Percentiles rank a stretch among this genome's conserved stretches.
Evolutionary conservation across 495 filamentous ascomycete species (phyloP).

Genomic region (Xylaria intraflava): DNA sequence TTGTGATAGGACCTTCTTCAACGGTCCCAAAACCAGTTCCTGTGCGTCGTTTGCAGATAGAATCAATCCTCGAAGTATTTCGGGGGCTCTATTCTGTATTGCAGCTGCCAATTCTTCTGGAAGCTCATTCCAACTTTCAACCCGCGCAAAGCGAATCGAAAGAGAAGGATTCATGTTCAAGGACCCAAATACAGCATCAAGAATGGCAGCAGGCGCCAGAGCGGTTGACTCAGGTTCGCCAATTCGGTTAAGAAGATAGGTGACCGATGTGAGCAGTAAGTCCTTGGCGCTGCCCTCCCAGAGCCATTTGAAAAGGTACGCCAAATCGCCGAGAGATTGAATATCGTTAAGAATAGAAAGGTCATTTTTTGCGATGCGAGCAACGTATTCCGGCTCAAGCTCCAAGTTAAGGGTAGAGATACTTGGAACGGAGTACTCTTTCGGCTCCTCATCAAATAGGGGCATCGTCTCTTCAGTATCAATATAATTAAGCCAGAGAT

Average conservation of each 20-base stretch:
- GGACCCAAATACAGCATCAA: conserved; percentile 18
- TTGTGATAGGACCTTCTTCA: conserved; percentile 28
- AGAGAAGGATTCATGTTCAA: conserved; percentile 21
- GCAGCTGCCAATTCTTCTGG: conserved; percentile 11
- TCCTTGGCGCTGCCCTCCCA: conserved; percentile 22
- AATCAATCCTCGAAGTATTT: conserved; percentile 27
- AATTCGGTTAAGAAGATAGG: conserved; percentile 16
- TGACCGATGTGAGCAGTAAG: conserved; percentile 19
- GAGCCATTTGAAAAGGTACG: conserved; percentile 27
- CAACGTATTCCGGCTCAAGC: conserved; percentile 20
- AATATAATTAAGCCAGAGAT: conserved; percentile 43
- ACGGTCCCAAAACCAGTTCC: conserved; percentile 35
- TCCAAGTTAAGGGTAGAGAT: conserved; percentile 29
- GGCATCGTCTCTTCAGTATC: conserved; percentile 40
- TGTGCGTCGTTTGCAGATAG: conserved; percentile 28
- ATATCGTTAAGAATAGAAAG: conserved; percentile 21
- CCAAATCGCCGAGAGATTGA: conserved; percentile 13
- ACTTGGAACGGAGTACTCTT: conserved; percentile 35
- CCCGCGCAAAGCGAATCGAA: conserved; percentile 20
- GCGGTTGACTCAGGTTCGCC: conserved; percentile 3
- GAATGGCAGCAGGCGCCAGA: background rate
- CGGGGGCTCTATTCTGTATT: conserved; percentile 14
- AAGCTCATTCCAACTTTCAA: conserved; percentile 14
- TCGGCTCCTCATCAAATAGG: conserved; percentile 35
- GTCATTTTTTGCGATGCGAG: conserved; percentile 23